Conservation (phyloP, 345 rosid genomes). For the Mercurialis annua region DNA sequence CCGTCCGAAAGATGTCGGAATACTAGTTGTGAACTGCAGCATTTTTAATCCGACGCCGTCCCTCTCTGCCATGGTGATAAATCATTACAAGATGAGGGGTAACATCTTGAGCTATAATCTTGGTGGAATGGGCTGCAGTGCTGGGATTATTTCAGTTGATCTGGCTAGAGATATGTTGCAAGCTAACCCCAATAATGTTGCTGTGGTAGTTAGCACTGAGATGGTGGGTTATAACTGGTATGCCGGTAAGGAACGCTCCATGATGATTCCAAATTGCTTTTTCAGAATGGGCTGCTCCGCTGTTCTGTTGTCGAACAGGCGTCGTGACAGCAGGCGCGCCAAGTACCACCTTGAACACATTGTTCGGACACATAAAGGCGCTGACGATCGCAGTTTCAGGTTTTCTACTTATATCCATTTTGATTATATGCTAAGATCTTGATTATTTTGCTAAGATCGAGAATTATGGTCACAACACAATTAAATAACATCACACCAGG, state of each 20-base stretch:
- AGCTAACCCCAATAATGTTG: slow-evolving; percentile 75
- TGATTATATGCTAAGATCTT: too few species aligned
- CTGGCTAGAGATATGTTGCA: slow-evolving; percentile 90
- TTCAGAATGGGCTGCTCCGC: slow-evolving; percentile 94
- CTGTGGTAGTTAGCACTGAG: slow-evolving; percentile 85
- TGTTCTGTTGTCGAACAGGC: slow-evolving; percentile 71
- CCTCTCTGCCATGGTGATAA: slow-evolving; percentile 84
- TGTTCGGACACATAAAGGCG: slow-evolving; percentile 89
- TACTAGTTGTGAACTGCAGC: slow-evolving; percentile 92
- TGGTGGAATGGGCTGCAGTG: slow-evolving; percentile 97
- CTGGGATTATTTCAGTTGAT: slow-evolving; percentile 76
- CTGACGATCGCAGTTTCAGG: slow-evolving; percentile 97
- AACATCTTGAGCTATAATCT: slow-evolving; percentile 87
- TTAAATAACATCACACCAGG: too few species aligned
- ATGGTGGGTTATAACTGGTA: slow-evolving; percentile 98
- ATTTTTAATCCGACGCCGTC: slow-evolving; percentile 94
- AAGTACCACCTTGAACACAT: slow-evolving; percentile 86
- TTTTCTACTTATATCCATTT: slow-evolving; percentile 7
- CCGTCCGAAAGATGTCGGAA: slow-evolving; percentile 81
- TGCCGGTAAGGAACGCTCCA: slow-evolving; percentile 62
- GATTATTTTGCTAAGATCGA: too few species aligned
- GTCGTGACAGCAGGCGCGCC: slow-evolving; percentile 65
- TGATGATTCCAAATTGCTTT: slow-evolving; percentile 87
- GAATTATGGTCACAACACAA: too few species aligned
- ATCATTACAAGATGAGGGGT: slow-evolving; percentile 94